Evolutionary conservation across 345 rosid species (phyloP).

Genomic region (Syzygium grande): DNA sequence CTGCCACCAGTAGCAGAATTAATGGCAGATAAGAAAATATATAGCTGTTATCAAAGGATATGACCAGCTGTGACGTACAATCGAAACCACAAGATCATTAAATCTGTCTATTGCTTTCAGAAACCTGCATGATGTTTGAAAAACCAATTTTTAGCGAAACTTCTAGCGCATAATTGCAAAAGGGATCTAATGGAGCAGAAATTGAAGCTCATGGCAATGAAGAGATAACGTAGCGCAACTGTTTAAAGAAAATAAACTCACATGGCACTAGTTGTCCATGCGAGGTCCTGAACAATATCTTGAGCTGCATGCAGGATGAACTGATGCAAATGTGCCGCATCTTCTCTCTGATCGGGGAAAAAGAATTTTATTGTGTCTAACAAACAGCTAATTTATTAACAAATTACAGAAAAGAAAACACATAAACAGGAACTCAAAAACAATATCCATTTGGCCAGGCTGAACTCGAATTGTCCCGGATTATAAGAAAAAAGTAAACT

Average conservation of each 20-base stretch:
- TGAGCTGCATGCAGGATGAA: slow-evolving; percentile 90
- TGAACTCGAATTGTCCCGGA: not conserved
- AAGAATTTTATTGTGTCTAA: not conserved
- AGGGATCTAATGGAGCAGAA: not conserved
- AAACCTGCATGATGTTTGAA: slow-evolving; percentile 36
- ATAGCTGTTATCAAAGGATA: slow-evolving; percentile 49
- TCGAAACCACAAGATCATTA: slow-evolving; percentile 89
- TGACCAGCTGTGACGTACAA: slow-evolving; percentile 95
- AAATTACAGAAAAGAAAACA: not conserved
- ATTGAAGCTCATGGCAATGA: not conserved
- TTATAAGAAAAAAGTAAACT: not conserved
- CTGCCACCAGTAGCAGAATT: not conserved
- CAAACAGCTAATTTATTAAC: not conserved
- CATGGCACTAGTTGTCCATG: slow-evolving; percentile 99
- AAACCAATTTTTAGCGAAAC: not conserved
- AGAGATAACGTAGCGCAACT: not conserved
- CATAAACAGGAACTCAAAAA: not conserved
- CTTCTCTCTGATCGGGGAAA: slow-evolving; percentile 73
- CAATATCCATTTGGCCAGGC: not conserved
- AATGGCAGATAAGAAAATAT: not conserved
- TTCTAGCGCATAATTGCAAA: not conserved
- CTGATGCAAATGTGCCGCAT: slow-evolving; percentile 93
- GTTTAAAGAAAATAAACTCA: slow-evolving; percentile 17
- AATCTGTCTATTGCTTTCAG: slow-evolving; percentile 88
- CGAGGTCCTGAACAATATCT: slow-evolving; percentile 92